These are phyloP conservation scores for Apostasia ramifera DNA, from an alignment of 106 monocot genomes.

Conservation along the genomic window DNA sequence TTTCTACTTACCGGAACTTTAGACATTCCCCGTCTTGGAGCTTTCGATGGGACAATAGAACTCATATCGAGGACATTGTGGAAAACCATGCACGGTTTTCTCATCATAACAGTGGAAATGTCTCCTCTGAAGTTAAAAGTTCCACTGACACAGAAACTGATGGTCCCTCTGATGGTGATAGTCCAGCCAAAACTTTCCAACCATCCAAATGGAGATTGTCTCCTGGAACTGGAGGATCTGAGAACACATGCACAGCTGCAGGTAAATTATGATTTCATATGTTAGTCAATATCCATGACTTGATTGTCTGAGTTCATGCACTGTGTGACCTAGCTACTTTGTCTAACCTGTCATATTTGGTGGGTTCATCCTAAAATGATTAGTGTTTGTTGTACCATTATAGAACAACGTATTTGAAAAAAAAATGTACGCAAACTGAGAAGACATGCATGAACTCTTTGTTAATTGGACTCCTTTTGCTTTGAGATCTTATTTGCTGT, in stretches of 20 bases:
- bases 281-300: background rate
- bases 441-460: background rate
- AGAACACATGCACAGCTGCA: conserved; percentile 5
- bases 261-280: conserved; percentile 2
- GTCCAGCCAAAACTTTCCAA: conserved; percentile 1
- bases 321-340: background rate
- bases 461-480: too few relatives aligned
- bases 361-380: background rate
- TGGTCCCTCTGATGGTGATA: conserved; percentile 16
- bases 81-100: conserved; percentile 35
- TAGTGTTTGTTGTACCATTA: background rate
- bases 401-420: background rate
- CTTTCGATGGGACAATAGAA: conserved; percentile 85
- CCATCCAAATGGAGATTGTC: conserved; percentile 7
- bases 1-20: conserved; percentile 46
- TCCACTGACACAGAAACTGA: conserved; percentile 44
- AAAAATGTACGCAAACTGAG: background rate
- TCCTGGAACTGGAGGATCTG: conserved; percentile 5
- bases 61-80: conserved; percentile 86
- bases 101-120: conserved; percentile 38
- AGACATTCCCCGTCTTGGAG: conserved; percentile 96
- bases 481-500: too few relatives aligned
- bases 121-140: conserved; percentile 50
- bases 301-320: background rate
- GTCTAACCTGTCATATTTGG: background rate